phyloP scores from a whole-genome alignment of 306 rosid species.

The Dryas octopetala region DNA sequence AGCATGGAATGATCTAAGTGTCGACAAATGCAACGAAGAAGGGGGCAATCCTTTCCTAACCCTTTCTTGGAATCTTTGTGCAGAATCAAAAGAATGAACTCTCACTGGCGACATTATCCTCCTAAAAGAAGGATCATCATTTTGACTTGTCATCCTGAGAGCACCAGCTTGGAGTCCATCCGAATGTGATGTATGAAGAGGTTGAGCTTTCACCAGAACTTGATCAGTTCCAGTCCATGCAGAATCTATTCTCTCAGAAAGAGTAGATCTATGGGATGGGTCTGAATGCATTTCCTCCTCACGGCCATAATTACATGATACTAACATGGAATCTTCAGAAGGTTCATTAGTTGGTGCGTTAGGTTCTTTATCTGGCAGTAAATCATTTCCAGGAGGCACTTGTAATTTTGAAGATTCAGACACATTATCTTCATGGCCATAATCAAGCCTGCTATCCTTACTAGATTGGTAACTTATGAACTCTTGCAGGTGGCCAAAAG shows the following conservation, averaged over 20 bases:
- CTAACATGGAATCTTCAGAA: conserved; percentile 31
- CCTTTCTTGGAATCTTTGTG: conserved; percentile 63
- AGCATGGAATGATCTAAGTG: conserved; percentile 78
- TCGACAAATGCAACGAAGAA: conserved; percentile 52
- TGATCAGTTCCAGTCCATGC: conserved; percentile 93
- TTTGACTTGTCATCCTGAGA: conserved; percentile 30
- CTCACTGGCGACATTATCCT: conserved; percentile 55
- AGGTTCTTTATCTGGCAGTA: conserved; percentile 33
- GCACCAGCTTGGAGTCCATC: conserved; percentile 41
- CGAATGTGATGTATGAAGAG: conserved; percentile 23
- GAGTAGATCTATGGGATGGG: conserved; percentile 55
- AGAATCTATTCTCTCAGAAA: conserved; percentile 90
- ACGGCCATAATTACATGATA: conserved; percentile 23
- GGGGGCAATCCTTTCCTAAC: conserved; percentile 52
- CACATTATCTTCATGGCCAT: conserved; percentile 31
- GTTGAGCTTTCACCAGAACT: conserved; percentile 36
- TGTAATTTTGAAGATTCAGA: conserved; percentile 37
- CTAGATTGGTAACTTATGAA: conserved; percentile 39
- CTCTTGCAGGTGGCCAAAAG: conserved; percentile 37
- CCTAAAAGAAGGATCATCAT: conserved; percentile 47
- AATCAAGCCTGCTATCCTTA: conserved; percentile 39
- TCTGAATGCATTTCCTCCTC: conserved; percentile 50
- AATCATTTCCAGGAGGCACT: conserved; percentile 40
- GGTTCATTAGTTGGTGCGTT: conserved; percentile 23
- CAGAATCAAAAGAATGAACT: conserved; percentile 92